Percentiles rank a stretch among this genome's conserved stretches.
These are phyloP conservation scores for Paraphaeosphaeria sporulosa DNA, from an alignment of 2,329 filamentous ascomycete genomes.

Conservation along the genomic window DNA sequence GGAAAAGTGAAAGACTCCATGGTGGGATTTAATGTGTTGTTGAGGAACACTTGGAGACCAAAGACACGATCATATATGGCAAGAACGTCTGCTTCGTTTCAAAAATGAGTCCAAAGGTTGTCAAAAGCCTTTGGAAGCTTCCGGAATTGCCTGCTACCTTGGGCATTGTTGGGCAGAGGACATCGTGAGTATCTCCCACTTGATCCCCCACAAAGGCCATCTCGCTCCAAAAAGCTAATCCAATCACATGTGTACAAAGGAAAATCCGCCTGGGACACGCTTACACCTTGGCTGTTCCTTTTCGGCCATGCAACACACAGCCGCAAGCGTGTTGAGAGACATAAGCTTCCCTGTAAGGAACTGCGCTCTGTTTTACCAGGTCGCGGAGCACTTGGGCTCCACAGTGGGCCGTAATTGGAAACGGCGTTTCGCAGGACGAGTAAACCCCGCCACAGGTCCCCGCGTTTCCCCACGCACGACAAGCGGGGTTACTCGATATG, in stretches of 20 bases:
- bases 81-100: neutral
- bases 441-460: slow-evolving; percentile 14
- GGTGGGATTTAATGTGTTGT: neutral
- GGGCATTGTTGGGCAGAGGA: neutral
- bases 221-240: neutral
- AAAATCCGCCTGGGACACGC: neutral
- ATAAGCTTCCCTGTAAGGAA: neutral
- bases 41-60: neutral
- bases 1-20: slow-evolving; percentile 27
- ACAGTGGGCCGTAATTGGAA: neutral
- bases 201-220: neutral
- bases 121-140: neutral
- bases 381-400: neutral
- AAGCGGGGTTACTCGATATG: slow-evolving; percentile 15
- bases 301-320: neutral
- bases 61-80: neutral
- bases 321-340: neutral
- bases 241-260: neutral
- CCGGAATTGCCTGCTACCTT: slow-evolving; percentile 10
- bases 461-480: slow-evolving; percentile 18
- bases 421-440: slow-evolving; percentile 2
- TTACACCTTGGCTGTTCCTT: neutral
- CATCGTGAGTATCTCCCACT: neutral
- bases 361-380: neutral
- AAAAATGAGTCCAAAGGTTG: neutral